These are phyloP conservation scores for Hymenoscyphus salicellus DNA, from an alignment of 2,329 filamentous ascomycete species.

Conservation along the genomic window DNA sequence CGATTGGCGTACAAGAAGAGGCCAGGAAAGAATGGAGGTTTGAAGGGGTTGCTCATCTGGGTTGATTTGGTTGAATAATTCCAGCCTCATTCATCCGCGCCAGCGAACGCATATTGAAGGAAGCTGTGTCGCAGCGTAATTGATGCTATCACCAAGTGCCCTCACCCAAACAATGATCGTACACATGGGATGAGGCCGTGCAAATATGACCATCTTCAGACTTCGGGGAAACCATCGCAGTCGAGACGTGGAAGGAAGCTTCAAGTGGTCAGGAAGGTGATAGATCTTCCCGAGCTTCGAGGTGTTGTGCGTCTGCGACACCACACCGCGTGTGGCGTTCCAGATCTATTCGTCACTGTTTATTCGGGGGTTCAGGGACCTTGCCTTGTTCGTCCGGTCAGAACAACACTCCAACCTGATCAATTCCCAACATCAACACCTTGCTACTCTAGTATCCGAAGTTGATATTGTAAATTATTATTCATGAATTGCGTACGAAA, in stretches of 20 bases:
- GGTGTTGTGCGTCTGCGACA: constrained; percentile 3
- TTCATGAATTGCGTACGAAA: no score
- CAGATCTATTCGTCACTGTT: constrained; percentile 1
- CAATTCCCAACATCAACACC: background rate
- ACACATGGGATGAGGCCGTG: constrained; percentile 1
- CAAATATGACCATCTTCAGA: background rate
- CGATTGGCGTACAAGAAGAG: background rate
- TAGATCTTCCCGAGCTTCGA: background rate
- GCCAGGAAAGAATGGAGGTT: background rate
- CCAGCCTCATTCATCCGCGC: background rate
- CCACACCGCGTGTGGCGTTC: constrained; percentile 3
- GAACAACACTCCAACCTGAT: background rate
- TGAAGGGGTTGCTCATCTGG: background rate
- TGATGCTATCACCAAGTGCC: background rate
- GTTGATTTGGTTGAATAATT: background rate
- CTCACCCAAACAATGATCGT: background rate
- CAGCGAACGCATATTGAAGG: background rate
- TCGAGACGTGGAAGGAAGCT: background rate
- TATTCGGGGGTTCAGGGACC: background rate
- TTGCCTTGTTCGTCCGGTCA: background rate
- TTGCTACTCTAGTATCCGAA: no score
- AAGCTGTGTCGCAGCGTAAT: background rate
- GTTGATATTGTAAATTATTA: no score
- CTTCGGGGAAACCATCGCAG: background rate
- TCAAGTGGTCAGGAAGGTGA: background rate